Base-by-base conservation (phyloP, 2,329 filamentous ascomycete genomes). In the Moelleriella libera region DNA sequence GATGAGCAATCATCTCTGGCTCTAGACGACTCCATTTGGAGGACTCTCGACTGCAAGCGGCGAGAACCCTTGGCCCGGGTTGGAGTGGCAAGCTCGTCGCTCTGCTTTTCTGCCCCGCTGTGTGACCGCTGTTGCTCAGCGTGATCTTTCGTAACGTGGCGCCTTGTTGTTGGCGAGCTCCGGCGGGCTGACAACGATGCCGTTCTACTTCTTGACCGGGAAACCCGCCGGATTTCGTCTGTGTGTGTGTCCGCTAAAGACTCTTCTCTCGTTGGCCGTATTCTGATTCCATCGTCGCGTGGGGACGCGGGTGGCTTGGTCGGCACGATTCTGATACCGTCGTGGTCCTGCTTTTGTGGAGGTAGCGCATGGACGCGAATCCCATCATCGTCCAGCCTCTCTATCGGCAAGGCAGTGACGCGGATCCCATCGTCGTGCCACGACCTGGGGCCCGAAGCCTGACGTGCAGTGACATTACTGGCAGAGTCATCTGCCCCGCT, bases 301-400 rank as follows among this genome's bases (percentile, higher is more conserved):
- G 21, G 21, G 21, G 21, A 21, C 21, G 21, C 2, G 21, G 21
- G 2, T 21, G 21, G 21, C 21, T 21, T 21, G 21, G 21, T 21
- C 21, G 21, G 21, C 21, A 21, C 21, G 21, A 75, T 64, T 21
- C 71, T 64, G 40, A 71, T 71, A 2, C 69, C 69, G 49, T 70
- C 21, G 3, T 21, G 21, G 21, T 21, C 21, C 21, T 21, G 21
- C 21, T 21, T 21, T 21, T 21, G 21, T 21, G 21, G 21, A 21
- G 21, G 21, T 3, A 21, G 21, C 21, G 21, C 21, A 21, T 21
- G 21, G 3, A 21, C 21, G 21, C 21, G 21, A 21, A 21, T 21
- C 21, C 21, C 66, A 48, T 68, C 61, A 8, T 50, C 53, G n/a
- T 50, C 53, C 49, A 55, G 14, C 21, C 42, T 48, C 4, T 44